A percentile compares a stretch with the other conserved stretches of the same genome.
phyloP scores from a whole-genome alignment of 2,329 filamentous ascomycete species.

The Trichoderma cornu-damae region DNA sequence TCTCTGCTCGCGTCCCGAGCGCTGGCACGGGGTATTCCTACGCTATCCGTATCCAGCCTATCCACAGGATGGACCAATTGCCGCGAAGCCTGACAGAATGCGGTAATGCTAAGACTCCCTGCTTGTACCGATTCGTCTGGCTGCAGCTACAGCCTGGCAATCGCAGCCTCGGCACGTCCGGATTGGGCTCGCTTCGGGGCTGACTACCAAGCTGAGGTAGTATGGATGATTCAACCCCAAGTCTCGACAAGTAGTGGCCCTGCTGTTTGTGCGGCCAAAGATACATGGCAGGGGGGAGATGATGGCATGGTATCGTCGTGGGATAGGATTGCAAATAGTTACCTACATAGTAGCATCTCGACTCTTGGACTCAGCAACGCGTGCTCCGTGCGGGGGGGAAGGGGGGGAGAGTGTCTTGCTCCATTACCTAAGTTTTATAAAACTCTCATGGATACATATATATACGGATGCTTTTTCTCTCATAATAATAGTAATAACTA shows the following conservation, averaged over 20 bases:
- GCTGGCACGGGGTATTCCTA: not conserved
- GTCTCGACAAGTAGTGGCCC: not conserved
- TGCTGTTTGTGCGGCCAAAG: not conserved
- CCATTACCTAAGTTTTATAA: slow-evolving; percentile 12
- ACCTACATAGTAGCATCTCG: no score
- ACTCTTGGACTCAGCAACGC: no score
- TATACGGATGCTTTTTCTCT: not conserved
- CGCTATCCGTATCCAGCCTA: not conserved
- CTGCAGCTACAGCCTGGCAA: not conserved
- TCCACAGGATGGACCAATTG: not conserved
- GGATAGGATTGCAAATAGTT: no score
- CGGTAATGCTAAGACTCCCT: not conserved
- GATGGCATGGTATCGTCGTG: not conserved
- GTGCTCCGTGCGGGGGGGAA: no score
- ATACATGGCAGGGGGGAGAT: not conserved
- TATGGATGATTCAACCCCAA: not conserved
- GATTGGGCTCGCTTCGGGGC: slow-evolving; percentile 2
- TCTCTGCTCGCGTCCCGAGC: no score
- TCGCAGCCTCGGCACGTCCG: not conserved
- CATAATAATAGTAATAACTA: no score
- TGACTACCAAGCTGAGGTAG: slow-evolving; percentile 2
- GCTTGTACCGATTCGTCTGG: not conserved
- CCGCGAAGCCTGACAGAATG: slow-evolving; percentile 3
- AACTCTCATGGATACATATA: not conserved
- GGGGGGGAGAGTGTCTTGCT: not conserved